These are phyloP conservation scores for Colletotrichum zoysiae DNA, from an alignment of 2,329 filamentous ascomycete species.

Conservation along the genomic window DNA sequence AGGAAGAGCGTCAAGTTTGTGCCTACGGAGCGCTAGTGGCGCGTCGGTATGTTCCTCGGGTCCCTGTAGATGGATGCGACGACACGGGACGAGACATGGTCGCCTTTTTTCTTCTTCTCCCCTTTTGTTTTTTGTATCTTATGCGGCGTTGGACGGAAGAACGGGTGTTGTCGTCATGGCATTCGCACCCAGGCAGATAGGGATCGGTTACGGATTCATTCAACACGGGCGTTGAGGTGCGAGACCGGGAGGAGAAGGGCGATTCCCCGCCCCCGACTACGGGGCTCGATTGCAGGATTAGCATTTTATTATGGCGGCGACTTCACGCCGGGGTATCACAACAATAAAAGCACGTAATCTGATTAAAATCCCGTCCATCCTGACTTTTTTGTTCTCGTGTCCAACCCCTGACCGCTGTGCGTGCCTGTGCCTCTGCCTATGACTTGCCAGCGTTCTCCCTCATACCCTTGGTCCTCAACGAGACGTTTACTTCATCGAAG, in stretches of 20 bases:
- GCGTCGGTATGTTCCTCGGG: not conserved
- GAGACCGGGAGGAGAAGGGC: not conserved
- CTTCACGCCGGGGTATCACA: conserved; percentile 36
- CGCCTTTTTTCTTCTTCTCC: not conserved
- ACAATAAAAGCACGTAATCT: conserved; percentile 32
- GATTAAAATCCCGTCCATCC: not conserved
- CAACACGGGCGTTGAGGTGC: not conserved
- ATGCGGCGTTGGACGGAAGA: not conserved
- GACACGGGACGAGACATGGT: not conserved
- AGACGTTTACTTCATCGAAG: conserved; percentile 63
- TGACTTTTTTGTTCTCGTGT: not conserved
- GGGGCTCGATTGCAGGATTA: conserved; percentile 9
- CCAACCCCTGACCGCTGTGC: not conserved
- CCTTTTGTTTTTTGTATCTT: too few species aligned
- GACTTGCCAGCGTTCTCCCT: conserved; percentile 57
- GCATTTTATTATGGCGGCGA: conserved; percentile 21
- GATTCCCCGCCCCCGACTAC: not conserved
- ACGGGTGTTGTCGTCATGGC: not conserved
- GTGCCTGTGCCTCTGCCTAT: not conserved
- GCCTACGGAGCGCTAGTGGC: conserved; percentile 51
- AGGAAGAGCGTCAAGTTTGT: conserved; percentile 76
- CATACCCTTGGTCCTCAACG: conserved; percentile 68
- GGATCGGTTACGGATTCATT: not conserved
- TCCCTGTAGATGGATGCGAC: conserved; percentile 7
- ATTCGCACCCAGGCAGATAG: not conserved